Percentiles rank a stretch among this genome's conserved stretches.
phyloP scores from a whole-genome alignment of 176 grass and related monocot species.

The Pontederia paniculata region DNA sequence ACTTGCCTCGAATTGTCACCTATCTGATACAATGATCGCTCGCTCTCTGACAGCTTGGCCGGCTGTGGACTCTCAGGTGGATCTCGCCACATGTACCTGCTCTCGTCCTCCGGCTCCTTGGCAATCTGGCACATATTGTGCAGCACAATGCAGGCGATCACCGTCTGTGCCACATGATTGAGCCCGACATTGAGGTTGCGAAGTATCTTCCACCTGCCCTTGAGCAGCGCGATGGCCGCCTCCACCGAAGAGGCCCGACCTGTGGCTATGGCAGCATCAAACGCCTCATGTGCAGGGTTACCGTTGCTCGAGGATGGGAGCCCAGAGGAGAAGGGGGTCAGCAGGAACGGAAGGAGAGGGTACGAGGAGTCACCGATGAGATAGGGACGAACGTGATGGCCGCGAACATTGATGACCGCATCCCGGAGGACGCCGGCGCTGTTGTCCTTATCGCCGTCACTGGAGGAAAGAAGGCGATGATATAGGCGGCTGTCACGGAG shows the following conservation, averaged over 20 bases:
- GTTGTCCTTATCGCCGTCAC: background rate
- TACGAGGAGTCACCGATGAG: constrained; percentile 29
- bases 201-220: constrained; percentile 35
- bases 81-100: constrained; percentile 27
- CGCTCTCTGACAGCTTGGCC: constrained; percentile 16
- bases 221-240: constrained; percentile 24
- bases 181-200: constrained; percentile 33
- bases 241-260: constrained; percentile 21
- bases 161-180: constrained; percentile 29
- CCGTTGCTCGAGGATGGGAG: background rate
- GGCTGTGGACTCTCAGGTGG: constrained; percentile 21
- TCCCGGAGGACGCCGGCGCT: background rate
- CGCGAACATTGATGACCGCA: background rate
- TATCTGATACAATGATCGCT: constrained; percentile 25
- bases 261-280: constrained; percentile 12
- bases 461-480: background rate
- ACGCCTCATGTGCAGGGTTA: constrained; percentile 17
- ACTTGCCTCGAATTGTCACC: constrained; percentile 20
- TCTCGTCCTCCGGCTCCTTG: constrained; percentile 26
- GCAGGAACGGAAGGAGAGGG: constrained; percentile 26
- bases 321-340: constrained; percentile 23
- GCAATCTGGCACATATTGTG: constrained; percentile 35
- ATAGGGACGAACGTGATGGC: constrained; percentile 9
- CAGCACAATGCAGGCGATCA: constrained; percentile 35
- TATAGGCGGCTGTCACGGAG: constrained; percentile 9